Evolutionary conservation across 305 asterid species (phyloP), one percentile per base, ranked within the genome.

Genomic region (Rubia balearica): DNA sequence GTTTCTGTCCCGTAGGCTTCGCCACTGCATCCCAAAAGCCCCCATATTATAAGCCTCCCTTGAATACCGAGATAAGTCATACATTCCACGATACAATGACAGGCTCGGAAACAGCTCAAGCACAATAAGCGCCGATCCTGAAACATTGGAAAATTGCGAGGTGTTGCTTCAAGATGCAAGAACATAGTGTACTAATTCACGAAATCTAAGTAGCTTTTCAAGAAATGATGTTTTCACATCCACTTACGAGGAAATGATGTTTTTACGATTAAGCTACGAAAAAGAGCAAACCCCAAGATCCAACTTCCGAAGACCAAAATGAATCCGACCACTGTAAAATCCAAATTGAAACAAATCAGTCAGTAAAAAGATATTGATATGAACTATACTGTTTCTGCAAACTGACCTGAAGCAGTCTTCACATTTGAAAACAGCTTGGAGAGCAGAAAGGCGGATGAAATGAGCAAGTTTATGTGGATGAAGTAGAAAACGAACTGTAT

Each of bases 381-480:
- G 9, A 36, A 71, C 48, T 21, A 30, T 9, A 57, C 7, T 56
- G 6, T 30, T 55, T 51, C 30, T 71, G 30, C 69, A 17, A 53
- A 14, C 36, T 46, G 5, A 80, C 84, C 84, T 74, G 79, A 68
- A 19, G 79, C 75, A 68, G 79, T 71, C 73, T 80, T 80, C 65
- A 69, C 73, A 51, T 72, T 75, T 40, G 77, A 67, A 69, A 80
- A 80, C 24, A 72, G 48, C 56, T 72, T 61, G 61, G 79, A 66
- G 24, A 80, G 73, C n/a, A 80, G 75, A 74, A 80, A 77, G n/a
- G 84, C 79, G 57, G 75, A 74, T 3, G 84, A 72, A 67, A 80
- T 80, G 53, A 77, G 79, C 79, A 80, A 72, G 56, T 80, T 80
- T 69, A 73, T 51, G 75, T 73, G 80, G 68, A 80, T 62, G 67